Evolutionary conservation across 2,329 filamentous ascomycete genomes (phyloP), one percentile per base, ranked within the genome.

Genomic region (Hypoxylon sp.): DNA sequence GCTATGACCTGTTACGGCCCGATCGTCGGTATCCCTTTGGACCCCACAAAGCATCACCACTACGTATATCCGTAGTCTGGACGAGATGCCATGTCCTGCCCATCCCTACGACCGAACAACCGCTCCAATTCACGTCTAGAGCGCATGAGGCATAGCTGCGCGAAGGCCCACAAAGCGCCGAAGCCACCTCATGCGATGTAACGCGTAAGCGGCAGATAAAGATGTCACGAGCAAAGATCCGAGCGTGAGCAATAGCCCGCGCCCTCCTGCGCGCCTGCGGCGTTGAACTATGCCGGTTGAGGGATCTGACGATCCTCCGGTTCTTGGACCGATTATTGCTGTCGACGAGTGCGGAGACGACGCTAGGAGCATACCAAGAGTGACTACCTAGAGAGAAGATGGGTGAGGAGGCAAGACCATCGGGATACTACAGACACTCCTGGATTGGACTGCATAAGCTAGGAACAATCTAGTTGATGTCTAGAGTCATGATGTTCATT

Each of bases 181-280:
- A 33, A 30, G 14, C 60, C 49, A 56, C 46, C 33, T 14, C 9
- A 59, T 60, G 52, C 60, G 51, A 60, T 67, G 64, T 58, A 67
- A 67, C 64, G 46, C 49, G 48, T 67, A 67, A 64, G 60, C 60
- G 7, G 44, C 55, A 64, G 30, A 24, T 32, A 40, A 18, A 16
- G 32, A 44, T n/a, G 40, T 62, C 62, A 61, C 57, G 57, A 58
- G 54, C 20, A n/a, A n/a, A 30, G 36, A 20, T 20, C 22, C 32
- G 0, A 11, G 16, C 26, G 14, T 32, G 4, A 28, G 36, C 16
- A 24, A 28, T 16, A 4, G 1, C 4, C 16, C 36, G 36, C 16
- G 36, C 11, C 20, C 20, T 11, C n/a, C 57, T 54, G 57, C 50
- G 48, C 8, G 49, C 16, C 44, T 50, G 51, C 33, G 58, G 20